phyloP scores from a whole-genome alignment of 768 basidiomycete species.

The Termitomyces sp. region DNA sequence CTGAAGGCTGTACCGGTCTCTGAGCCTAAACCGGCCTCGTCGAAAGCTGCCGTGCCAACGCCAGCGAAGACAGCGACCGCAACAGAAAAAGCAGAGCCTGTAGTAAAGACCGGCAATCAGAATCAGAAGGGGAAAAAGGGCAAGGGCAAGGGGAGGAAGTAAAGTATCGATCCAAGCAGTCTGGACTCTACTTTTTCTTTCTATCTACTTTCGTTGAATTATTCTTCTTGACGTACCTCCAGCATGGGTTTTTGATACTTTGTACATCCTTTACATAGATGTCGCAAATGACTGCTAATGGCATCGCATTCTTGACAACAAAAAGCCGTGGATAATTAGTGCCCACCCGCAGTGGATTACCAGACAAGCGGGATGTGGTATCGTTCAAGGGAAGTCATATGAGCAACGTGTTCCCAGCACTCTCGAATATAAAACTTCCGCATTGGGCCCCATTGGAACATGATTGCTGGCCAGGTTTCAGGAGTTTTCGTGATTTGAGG shows the following conservation, averaged over 20 bases:
- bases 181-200: background rate
- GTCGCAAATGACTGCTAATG: background rate
- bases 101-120: constrained; percentile 8
- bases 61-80: constrained; percentile 3
- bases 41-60: background rate
- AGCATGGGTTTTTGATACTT: constrained; percentile 9
- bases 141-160: constrained; percentile 15
- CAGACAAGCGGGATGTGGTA: background rate
- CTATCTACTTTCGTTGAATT: constrained; percentile 13
- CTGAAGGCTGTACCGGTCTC: constrained; percentile 4
- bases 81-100: constrained; percentile 12
- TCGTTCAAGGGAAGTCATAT: background rate
- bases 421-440: background rate
- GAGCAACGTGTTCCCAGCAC: constrained; percentile 10
- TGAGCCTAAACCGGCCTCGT: background rate
- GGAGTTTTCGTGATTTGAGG: constrained; percentile 6
- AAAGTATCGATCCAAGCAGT: background rate
- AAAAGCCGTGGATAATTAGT: too few relatives aligned
- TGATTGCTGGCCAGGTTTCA: background rate
- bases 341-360: background rate
- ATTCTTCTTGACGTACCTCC: constrained; percentile 9
- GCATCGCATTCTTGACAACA: constrained; percentile 1
- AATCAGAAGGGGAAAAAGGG: constrained; percentile 19
- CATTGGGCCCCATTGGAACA: background rate
- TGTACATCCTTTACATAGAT: constrained; percentile 8